These are phyloP conservation scores for Sporothrix schenckii DNA, from an alignment of 2,329 filamentous ascomycete species.

Conservation along the genomic window DNA sequence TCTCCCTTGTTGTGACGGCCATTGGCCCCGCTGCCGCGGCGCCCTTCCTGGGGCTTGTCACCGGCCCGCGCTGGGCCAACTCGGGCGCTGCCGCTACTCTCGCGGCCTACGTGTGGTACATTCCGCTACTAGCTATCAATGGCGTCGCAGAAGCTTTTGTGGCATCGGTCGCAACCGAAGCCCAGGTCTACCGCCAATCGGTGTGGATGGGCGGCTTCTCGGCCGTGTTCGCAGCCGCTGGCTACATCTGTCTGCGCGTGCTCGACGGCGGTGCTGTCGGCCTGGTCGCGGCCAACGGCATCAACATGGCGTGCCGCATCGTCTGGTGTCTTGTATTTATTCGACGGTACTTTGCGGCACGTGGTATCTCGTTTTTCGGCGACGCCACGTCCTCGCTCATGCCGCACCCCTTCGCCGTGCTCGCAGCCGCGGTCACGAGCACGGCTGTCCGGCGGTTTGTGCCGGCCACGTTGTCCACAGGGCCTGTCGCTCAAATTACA, in stretches of 20 bases:
- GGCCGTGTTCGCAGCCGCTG: conserved; percentile 70
- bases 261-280: conserved; percentile 73
- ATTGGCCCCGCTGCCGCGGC: conserved; percentile 77
- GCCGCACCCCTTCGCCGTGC: conserved; percentile 50
- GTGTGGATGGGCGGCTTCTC: conserved; percentile 85
- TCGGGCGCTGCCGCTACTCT: conserved; percentile 65
- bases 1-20: conserved; percentile 68
- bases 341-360: conserved; percentile 58
- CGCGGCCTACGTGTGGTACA: conserved; percentile 84
- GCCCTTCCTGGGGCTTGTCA: conserved; percentile 71
- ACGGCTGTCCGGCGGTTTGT: conserved; percentile 45
- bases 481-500: conserved; percentile 43
- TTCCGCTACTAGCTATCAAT: conserved; percentile 89
- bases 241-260: conserved; percentile 73
- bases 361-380: conserved; percentile 43
- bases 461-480: conserved; percentile 39
- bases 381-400: conserved; percentile 50
- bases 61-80: conserved; percentile 74
- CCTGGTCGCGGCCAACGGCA: conserved; percentile 80
- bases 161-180: conserved; percentile 76
- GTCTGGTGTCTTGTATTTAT: conserved; percentile 80
- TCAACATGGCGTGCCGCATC: conserved; percentile 88
- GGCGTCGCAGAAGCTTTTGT: conserved; percentile 93
- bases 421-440: conserved; percentile 51
- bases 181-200: conserved; percentile 75